These are phyloP conservation scores for Russula brevipes DNA, from an alignment of 768 basidiomycete genomes.

Conservation along the genomic window DNA sequence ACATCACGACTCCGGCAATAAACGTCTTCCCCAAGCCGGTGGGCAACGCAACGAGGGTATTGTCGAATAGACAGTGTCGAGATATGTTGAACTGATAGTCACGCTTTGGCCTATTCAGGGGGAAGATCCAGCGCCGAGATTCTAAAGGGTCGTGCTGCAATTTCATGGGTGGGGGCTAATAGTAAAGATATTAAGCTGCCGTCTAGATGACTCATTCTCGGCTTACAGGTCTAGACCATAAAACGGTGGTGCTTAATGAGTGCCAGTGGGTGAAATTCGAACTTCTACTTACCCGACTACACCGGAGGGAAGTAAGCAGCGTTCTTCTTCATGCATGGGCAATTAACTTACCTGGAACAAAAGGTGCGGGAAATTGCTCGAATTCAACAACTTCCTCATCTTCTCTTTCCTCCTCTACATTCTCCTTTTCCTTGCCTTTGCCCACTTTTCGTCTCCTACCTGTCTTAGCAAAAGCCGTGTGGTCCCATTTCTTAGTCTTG, in stretches of 20 bases:
- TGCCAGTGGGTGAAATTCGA: neutral
- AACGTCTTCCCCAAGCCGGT: constrained; percentile 98
- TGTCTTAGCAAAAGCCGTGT: constrained; percentile 78
- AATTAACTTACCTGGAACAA: constrained; percentile 49
- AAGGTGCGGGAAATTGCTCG: constrained; percentile 75
- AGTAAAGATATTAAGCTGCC: neutral
- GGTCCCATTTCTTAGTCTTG: constrained; percentile 86
- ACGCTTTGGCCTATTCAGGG: constrained; percentile 79
- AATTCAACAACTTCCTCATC: constrained; percentile 43
- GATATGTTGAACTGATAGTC: constrained; percentile 96
- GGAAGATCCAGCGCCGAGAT: constrained; percentile 85
- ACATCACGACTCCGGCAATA: constrained; percentile 94
- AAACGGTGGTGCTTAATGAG: neutral
- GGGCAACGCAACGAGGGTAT: constrained; percentile 89
- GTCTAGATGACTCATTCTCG: neutral
- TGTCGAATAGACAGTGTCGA: constrained; percentile 78
- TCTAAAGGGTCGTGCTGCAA: constrained; percentile 70
- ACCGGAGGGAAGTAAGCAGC: neutral
- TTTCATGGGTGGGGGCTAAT: constrained; percentile 72
- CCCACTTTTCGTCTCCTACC: constrained; percentile 52
- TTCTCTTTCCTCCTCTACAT: constrained; percentile 37
- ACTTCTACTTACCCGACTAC: constrained; percentile 22
- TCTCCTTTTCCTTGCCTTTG: constrained; percentile 49
- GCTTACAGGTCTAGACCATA: constrained; percentile 16
- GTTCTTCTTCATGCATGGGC: neutral